Percentiles rank a stretch among this genome's conserved stretches.
phyloP scores from a whole-genome alignment of 495 filamentous ascomycete genomes.

The Neurospora discreta region DNA sequence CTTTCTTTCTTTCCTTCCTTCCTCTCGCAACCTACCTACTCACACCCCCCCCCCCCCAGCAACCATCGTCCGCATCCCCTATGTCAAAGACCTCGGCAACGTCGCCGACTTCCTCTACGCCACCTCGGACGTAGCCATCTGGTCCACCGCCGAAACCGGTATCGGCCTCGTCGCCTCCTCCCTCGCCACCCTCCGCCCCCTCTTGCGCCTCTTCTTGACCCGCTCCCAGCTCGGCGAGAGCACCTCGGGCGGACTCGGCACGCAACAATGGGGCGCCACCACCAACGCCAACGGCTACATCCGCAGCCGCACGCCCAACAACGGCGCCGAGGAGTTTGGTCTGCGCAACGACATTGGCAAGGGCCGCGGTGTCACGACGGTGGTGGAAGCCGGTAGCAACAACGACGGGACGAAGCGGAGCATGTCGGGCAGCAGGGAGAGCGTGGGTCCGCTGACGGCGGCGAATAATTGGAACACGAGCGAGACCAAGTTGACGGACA shows the following conservation, averaged over 20 bases:
- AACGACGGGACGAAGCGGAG: background rate
- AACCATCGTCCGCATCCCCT: constrained; percentile 18
- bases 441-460: background rate
- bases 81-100: constrained; percentile 9
- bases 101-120: constrained; percentile 21
- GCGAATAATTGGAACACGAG: background rate
- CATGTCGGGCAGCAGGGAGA: background rate
- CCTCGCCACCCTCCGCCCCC: constrained; percentile 23
- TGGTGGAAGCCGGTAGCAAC: background rate
- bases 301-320: constrained; percentile 22
- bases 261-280: background rate
- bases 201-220: background rate
- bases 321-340: background rate
- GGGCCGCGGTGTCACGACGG: background rate
- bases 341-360: background rate
- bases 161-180: constrained; percentile 23
- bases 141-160: constrained; percentile 24
- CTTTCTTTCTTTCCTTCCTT: background rate
- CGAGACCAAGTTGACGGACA: background rate
- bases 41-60: constrained; percentile 9
- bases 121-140: constrained; percentile 22
- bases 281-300: constrained; percentile 35
- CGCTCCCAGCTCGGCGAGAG: background rate
- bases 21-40: background rate
- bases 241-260: background rate